phyloP scores from a whole-genome alignment of 164 flowering plant genomes.

The Liriodendron chinense region DNA sequence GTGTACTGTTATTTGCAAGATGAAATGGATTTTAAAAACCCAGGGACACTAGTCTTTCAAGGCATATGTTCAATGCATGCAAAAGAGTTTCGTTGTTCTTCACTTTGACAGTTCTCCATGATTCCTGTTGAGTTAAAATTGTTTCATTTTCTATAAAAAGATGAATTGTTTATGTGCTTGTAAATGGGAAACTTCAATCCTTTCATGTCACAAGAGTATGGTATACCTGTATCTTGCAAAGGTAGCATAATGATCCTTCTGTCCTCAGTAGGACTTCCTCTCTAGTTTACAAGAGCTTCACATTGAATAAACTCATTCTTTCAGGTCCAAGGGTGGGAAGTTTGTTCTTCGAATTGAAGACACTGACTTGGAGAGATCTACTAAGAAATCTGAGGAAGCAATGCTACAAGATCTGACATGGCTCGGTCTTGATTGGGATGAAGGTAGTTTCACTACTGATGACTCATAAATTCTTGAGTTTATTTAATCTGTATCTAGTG shows the following conservation, averaged over 20 bases:
- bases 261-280: neutral
- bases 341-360: constrained; percentile 91
- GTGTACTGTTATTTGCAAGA: no score
- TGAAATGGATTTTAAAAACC: no score
- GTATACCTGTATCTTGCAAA: neutral
- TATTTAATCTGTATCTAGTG: no score
- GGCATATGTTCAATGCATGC: no score
- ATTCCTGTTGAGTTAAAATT: neutral
- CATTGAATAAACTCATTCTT: neutral
- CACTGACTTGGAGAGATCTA: constrained; percentile 92
- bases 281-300: neutral
- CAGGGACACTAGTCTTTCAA: no score
- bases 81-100: neutral
- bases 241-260: neutral
- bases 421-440: constrained; percentile 98
- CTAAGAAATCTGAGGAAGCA: constrained; percentile 84
- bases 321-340: constrained; percentile 86
- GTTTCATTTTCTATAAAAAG: neutral
- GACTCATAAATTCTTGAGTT: neutral
- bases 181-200: neutral
- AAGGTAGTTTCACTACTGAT: constrained; percentile 43
- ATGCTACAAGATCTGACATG: constrained; percentile 77
- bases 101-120: neutral
- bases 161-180: no score
- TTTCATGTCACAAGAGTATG: neutral